phyloP scores from a whole-genome alignment of 306 rosid species.

The Malus fusca region DNA sequence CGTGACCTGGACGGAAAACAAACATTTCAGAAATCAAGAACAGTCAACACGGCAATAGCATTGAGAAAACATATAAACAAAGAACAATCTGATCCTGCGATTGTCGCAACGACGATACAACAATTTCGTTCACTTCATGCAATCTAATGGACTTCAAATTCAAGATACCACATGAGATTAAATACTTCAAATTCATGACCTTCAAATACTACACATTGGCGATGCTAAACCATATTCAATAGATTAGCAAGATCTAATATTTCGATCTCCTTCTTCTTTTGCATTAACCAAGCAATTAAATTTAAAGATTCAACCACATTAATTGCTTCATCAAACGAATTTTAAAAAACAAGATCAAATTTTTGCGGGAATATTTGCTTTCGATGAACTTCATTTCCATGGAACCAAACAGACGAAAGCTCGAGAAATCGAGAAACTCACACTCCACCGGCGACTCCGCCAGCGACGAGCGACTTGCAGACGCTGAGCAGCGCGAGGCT shows the following conservation, averaged over 20 bases:
- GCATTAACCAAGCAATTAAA: not conserved
- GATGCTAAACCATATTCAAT: not conserved
- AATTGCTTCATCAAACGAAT: not conserved
- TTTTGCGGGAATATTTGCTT: not conserved
- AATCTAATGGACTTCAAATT: not conserved
- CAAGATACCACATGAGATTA: not conserved
- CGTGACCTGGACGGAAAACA: constrained; percentile 63
- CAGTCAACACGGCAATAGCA: not conserved
- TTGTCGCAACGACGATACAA: not conserved
- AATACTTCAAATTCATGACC: not conserved
- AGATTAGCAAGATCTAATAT: not conserved
- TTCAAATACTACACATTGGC: not conserved
- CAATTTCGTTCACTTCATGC: not conserved
- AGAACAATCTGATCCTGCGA: not conserved
- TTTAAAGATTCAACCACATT: not conserved
- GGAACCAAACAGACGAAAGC: not conserved
- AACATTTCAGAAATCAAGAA: not conserved
- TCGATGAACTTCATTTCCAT: not conserved
- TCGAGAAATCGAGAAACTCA: constrained; percentile 47
- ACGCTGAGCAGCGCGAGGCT: constrained; percentile 51
- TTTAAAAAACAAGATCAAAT: not conserved
- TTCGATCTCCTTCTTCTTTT: not conserved
- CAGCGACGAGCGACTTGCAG: constrained; percentile 90
- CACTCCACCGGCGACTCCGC: constrained; percentile 99
- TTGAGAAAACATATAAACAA: not conserved